Percentiles rank a stretch among this genome's conserved stretches.
Conservation (phyloP, 352 stramenopile genomes). For the Globisporangium viniferum region DNA sequence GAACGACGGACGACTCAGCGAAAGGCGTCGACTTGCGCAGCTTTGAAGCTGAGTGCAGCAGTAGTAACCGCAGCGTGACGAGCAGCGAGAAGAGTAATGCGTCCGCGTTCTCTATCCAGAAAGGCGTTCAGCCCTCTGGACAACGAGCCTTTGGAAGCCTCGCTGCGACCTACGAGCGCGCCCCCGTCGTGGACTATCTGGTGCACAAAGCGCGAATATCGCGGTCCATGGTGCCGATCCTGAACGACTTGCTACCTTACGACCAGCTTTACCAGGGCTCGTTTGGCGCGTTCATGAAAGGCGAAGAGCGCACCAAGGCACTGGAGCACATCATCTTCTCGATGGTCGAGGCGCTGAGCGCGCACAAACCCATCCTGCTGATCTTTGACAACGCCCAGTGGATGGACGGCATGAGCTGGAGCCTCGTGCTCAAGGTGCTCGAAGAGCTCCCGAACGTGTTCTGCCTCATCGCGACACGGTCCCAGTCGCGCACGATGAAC, state of each 20-base stretch:
- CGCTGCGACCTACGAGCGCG: slow-evolving; percentile 29
- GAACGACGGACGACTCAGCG: background rate
- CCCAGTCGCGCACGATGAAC: slow-evolving; percentile 30
- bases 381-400: slow-evolving; percentile 76
- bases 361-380: slow-evolving; percentile 56
- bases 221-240: slow-evolving; percentile 32
- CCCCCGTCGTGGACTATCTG: slow-evolving; percentile 58
- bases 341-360: slow-evolving; percentile 50
- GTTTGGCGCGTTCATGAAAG: slow-evolving; percentile 23
- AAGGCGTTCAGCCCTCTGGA: background rate
- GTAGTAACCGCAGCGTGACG: background rate
- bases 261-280: slow-evolving; percentile 26
- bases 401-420: slow-evolving; percentile 68
- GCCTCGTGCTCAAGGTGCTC: slow-evolving; percentile 52
- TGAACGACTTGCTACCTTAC: slow-evolving; percentile 55
- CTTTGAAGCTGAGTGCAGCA: background rate
- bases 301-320: slow-evolving; percentile 43
- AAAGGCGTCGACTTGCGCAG: background rate
- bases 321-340: slow-evolving; percentile 55
- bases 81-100: background rate
- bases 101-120: background rate
- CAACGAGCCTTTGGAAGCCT: slow-evolving; percentile 2
- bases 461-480: slow-evolving; percentile 48
- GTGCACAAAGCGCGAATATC: slow-evolving; percentile 43
- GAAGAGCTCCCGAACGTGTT: slow-evolving; percentile 57